Evolutionary conservation across 495 filamentous ascomycete species (phyloP).

Genomic region (Podospora pseudocomata): DNA sequence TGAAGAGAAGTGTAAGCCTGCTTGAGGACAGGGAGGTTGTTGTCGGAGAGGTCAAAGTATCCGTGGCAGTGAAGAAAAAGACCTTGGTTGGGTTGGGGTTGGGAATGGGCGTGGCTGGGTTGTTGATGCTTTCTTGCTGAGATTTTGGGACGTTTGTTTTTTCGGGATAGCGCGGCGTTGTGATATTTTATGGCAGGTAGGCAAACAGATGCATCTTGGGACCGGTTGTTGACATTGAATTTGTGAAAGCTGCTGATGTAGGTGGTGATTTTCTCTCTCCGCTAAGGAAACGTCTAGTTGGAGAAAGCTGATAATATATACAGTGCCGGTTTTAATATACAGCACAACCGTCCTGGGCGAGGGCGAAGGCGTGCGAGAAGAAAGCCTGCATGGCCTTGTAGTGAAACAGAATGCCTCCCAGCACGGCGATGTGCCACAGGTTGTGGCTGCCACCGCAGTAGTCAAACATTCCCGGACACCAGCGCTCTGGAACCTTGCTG

Average conservation of each 20-base stretch:
- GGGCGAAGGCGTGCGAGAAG: conserved; percentile 77
- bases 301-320: neutral
- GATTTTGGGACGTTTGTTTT: neutral
- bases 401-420: conserved; percentile 96
- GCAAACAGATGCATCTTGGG: neutral
- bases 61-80: conserved; percentile 15
- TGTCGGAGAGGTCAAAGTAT: conserved; percentile 9
- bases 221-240: neutral
- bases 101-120: conserved; percentile 20
- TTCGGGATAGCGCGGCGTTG: neutral
- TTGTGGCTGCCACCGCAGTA: conserved; percentile 95
- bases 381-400: conserved; percentile 95
- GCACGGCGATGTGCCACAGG: conserved; percentile 92
- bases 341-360: conserved; percentile 55
- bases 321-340: conserved; percentile 31
- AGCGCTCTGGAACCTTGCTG: conserved; percentile 89
- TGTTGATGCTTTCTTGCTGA: conserved; percentile 27
- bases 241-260: neutral
- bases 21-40: neutral
- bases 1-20: neutral
- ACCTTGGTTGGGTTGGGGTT: conserved; percentile 14
- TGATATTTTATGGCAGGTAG: neutral
- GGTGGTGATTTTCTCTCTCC: conserved; percentile 3
- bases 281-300: neutral
- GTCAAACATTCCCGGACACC: conserved; percentile 88